These are phyloP conservation scores for Phytophthora pini DNA, from an alignment of 352 stramenopile genomes.

Conservation along the genomic window DNA sequence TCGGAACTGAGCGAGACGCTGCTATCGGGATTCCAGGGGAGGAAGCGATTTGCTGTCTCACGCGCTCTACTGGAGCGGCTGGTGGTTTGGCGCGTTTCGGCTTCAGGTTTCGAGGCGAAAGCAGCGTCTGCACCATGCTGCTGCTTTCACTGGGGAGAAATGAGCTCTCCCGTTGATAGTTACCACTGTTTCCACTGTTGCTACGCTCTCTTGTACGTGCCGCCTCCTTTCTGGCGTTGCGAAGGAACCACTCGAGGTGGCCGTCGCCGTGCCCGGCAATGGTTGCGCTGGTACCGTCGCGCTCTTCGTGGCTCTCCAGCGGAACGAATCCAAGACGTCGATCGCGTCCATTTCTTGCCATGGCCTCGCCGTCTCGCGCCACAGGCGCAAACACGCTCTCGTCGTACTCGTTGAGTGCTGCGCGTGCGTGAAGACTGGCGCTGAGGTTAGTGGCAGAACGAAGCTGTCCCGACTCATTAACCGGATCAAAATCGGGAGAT, in stretches of 20 bases:
- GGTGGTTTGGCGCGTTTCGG: slow-evolving; percentile 5
- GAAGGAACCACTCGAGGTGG: slow-evolving; percentile 38
- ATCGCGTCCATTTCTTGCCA: slow-evolving; percentile 18
- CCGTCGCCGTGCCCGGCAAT: slow-evolving; percentile 36
- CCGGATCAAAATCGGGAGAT: slow-evolving; percentile 56
- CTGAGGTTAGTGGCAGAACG: slow-evolving; percentile 37
- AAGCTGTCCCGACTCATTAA: slow-evolving; percentile 27
- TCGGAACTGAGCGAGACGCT: slow-evolving; percentile 18
- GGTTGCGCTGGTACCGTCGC: slow-evolving; percentile 34
- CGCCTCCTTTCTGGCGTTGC: slow-evolving; percentile 32
- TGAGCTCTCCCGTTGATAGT: slow-evolving; percentile 24
- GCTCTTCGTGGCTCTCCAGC: slow-evolving; percentile 30
- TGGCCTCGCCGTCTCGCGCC: slow-evolving; percentile 1
- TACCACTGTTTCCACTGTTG: slow-evolving; percentile 26
- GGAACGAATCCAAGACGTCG: slow-evolving; percentile 25
- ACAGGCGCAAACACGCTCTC: slow-evolving; percentile 58
- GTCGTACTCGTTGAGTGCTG: slow-evolving; percentile 70
- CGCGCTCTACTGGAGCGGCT: slow-evolving; percentile 3
- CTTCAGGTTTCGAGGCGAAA: slow-evolving; percentile 46
- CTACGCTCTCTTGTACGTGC: slow-evolving; percentile 21
- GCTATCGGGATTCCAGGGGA: slow-evolving; percentile 22
- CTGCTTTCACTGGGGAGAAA: slow-evolving; percentile 35
- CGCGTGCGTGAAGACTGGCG: slow-evolving; percentile 43
- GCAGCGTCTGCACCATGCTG: slow-evolving; percentile 46
- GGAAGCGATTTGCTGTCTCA: neutral